Conservation (phyloP, 805 yeast species). For the Candida stauntonica region DNA sequence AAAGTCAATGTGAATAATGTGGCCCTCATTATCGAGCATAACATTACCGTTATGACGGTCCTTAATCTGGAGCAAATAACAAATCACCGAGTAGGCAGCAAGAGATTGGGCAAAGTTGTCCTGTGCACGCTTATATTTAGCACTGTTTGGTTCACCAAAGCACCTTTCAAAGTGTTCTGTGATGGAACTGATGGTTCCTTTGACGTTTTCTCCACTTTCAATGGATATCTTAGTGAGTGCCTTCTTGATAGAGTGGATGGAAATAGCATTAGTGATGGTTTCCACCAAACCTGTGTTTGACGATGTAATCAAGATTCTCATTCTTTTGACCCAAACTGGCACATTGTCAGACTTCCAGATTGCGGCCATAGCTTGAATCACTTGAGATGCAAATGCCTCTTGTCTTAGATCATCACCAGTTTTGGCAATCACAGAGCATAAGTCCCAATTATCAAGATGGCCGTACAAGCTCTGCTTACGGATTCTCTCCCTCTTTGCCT, state of each 20-base stretch:
- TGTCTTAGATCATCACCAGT: constrained; percentile 95
- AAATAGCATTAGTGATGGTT: constrained; percentile 91
- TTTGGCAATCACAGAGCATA: constrained; percentile 92
- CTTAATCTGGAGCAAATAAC: constrained; percentile 86
- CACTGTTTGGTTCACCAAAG: constrained; percentile 60
- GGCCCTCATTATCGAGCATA: constrained; percentile 95
- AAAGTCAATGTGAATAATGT: constrained; percentile 91
- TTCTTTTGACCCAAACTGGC: constrained; percentile 85
- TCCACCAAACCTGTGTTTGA: constrained; percentile 90
- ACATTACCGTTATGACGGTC: constrained; percentile 97
- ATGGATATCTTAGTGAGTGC: constrained; percentile 76
- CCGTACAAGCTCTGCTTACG: constrained; percentile 77
- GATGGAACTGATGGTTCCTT: constrained; percentile 65
- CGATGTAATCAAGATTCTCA: constrained; percentile 90
- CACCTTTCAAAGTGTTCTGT: constrained; percentile 73
- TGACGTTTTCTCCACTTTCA: constrained; percentile 61
- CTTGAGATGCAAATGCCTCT: constrained; percentile 96
- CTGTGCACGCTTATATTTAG: constrained; percentile 68
- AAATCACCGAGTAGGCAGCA: constrained; percentile 88
- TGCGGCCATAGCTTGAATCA: constrained; percentile 80
- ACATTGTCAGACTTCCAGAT: constrained; percentile 72
- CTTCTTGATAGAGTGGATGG: constrained; percentile 91
- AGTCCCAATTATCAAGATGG: constrained; percentile 86
- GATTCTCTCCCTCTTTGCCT: constrained; percentile 72
- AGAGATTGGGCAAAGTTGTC: constrained; percentile 79